phyloP scores from a whole-genome alignment of 2,329 filamentous ascomycete species.

The Fusarium sp. region DNA sequence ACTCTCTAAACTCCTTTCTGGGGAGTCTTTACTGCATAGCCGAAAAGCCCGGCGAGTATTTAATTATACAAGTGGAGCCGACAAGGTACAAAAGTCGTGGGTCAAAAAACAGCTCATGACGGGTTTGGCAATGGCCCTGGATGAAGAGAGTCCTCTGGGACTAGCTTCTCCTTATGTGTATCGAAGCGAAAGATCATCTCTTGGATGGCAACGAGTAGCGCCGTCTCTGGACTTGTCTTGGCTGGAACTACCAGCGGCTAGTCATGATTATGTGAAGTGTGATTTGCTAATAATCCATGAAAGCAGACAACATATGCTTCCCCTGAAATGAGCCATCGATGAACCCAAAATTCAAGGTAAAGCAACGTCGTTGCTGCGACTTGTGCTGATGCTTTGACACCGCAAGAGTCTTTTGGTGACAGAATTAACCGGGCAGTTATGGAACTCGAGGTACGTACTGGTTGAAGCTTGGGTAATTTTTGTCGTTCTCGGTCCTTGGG shows the following conservation, averaged over 20 bases:
- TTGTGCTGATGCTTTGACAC: background rate
- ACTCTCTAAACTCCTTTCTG: constrained; percentile 6
- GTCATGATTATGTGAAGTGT: constrained; percentile 22
- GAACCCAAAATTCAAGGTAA: background rate
- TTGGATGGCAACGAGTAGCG: constrained; percentile 25
- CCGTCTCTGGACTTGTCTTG: constrained; percentile 28
- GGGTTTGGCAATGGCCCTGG: constrained; percentile 18
- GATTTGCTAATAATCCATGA: constrained; percentile 23
- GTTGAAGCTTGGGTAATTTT: background rate
- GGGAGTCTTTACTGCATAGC: constrained; percentile 6
- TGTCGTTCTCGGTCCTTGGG: constrained; percentile 10
- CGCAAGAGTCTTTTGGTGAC: background rate
- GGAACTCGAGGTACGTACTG: background rate
- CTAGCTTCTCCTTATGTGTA: constrained; percentile 20
- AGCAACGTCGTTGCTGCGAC: background rate
- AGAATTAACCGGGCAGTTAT: background rate
- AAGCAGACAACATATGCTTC: constrained; percentile 14
- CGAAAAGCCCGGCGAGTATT: constrained; percentile 18
- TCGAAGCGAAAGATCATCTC: constrained; percentile 29
- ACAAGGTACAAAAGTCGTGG: constrained; percentile 25
- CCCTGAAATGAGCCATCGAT: constrained; percentile 12
- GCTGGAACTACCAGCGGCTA: constrained; percentile 35
- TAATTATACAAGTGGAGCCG: constrained; percentile 30
- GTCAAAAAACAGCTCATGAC: constrained; percentile 34
- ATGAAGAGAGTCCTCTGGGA: constrained; percentile 10